These are phyloP conservation scores for Wickerhamiella nectarea DNA, from an alignment of 805 yeast species.

Conservation along the genomic window DNA sequence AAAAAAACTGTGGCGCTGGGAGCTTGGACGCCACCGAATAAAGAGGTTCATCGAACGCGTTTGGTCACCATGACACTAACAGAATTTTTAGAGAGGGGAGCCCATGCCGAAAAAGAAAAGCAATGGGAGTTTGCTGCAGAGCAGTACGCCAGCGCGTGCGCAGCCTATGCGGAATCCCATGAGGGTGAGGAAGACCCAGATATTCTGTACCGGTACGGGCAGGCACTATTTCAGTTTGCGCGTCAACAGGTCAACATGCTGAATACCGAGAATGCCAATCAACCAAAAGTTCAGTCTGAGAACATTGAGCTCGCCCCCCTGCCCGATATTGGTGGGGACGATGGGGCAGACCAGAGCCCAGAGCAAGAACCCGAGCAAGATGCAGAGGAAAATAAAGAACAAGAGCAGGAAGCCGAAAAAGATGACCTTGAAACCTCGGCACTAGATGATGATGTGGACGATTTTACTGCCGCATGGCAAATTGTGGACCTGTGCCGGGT, in stretches of 20 bases:
- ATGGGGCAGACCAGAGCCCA: slow-evolving; percentile 17
- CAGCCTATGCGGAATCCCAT: slow-evolving; percentile 33
- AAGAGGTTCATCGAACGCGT: background rate
- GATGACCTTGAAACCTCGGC: slow-evolving; percentile 29
- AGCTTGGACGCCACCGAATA: background rate
- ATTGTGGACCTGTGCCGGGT: slow-evolving; percentile 64
- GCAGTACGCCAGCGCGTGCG: slow-evolving; percentile 63
- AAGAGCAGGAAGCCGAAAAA: slow-evolving; percentile 24
- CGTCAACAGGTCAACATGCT: slow-evolving; percentile 61
- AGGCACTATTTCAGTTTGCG: slow-evolving; percentile 65
- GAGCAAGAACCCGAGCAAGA: slow-evolving; percentile 19
- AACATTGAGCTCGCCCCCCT: background rate
- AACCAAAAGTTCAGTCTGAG: slow-evolving; percentile 7
- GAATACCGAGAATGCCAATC: slow-evolving; percentile 36
- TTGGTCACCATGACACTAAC: background rate
- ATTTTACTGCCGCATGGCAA: slow-evolving; percentile 83
- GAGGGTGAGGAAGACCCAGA: slow-evolving; percentile 60
- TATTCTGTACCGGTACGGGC: slow-evolving; percentile 61
- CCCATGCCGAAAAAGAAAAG: slow-evolving; percentile 48
- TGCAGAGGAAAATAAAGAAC: slow-evolving; percentile 20
- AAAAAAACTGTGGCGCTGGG: background rate
- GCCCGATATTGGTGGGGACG: background rate
- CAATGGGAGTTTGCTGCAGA: slow-evolving; percentile 58
- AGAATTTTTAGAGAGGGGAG: slow-evolving; percentile 44
- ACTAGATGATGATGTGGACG: slow-evolving; percentile 41